Evolutionary conservation across 768 basidiomycete species (phyloP).

Genomic region (Lanmaoa rubissima): DNA sequence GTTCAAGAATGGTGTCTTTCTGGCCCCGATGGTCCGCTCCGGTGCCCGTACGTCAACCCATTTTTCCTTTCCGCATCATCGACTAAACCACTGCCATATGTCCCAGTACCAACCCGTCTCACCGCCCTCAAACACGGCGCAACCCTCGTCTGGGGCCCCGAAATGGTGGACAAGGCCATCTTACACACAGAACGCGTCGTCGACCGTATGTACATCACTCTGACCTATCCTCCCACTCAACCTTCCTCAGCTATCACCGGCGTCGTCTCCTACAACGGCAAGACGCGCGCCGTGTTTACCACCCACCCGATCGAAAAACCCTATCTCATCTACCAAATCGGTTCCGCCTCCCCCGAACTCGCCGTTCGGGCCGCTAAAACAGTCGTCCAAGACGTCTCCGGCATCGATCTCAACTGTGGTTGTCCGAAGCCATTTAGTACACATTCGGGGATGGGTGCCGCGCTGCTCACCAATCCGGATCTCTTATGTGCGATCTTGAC

Average conservation of each 20-base stretch:
- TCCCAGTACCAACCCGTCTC: constrained; percentile 77
- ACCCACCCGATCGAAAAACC: constrained; percentile 95
- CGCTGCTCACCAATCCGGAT: constrained; percentile 88
- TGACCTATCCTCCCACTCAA: background rate
- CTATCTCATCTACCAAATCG: constrained; percentile 94
- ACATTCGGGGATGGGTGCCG: constrained; percentile 94
- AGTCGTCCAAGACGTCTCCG: constrained; percentile 86
- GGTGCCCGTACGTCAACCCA: constrained; percentile 66
- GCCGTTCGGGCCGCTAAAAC: constrained; percentile 90
- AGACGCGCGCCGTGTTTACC: constrained; percentile 82
- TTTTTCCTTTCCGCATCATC: background rate
- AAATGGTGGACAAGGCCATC: constrained; percentile 95
- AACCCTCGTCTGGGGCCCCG: constrained; percentile 93
- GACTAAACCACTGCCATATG: constrained; percentile 12
- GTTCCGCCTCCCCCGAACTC: constrained; percentile 83
- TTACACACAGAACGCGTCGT: constrained; percentile 79
- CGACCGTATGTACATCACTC: constrained; percentile 61
- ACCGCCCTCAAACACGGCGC: constrained; percentile 92
- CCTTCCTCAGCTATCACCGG: constrained; percentile 69
- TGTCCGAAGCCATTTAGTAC: constrained; percentile 97
- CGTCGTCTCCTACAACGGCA: constrained; percentile 82
- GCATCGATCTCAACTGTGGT: constrained; percentile 96
- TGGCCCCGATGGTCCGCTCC: constrained; percentile 99
- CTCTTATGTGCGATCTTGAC: constrained; percentile 85
- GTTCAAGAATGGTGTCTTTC: constrained; percentile 85